Percentiles rank a stretch among this genome's conserved stretches.
Conservation (phyloP, 768 basidiomycete genomes). For the Lactarius tabidus region DNA sequence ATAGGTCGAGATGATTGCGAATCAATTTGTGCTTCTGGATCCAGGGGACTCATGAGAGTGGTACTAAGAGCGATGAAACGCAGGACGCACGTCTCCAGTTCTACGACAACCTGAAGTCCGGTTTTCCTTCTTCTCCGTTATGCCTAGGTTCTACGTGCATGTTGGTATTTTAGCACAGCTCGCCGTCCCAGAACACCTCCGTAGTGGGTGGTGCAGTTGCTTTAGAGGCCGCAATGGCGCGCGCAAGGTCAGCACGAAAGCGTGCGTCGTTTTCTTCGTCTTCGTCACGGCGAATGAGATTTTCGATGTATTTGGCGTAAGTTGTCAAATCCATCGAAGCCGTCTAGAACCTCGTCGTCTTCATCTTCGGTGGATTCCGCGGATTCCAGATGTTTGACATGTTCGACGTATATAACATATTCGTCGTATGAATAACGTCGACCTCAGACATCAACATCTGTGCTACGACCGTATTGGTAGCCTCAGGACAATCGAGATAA, state of each 20-base stretch:
- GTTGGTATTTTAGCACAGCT: conserved; percentile 72
- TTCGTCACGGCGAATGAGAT: no score
- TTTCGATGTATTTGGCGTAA: no score
- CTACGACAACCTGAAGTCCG: conserved; percentile 66
- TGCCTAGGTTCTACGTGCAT: conserved; percentile 51
- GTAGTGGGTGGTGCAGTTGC: conserved; percentile 18
- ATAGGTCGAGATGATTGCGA: conserved; percentile 77
- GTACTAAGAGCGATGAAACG: conserved; percentile 3
- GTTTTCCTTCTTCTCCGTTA: conserved; percentile 43
- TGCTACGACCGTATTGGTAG: background rate
- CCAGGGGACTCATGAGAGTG: conserved; percentile 13
- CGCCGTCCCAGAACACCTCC: conserved; percentile 65
- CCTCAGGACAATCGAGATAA: background rate
- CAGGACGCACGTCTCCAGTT: conserved; percentile 58
- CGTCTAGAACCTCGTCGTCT: no score
- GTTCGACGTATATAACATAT: no score
- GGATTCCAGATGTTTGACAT: no score
- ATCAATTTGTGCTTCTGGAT: conserved; percentile 61
- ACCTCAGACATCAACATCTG: conserved; percentile 11
- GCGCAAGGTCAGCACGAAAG: conserved; percentile 45
- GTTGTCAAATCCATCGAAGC: no score
- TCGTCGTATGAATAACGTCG: background rate
- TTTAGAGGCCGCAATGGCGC: conserved; percentile 49
- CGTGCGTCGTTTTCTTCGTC: conserved; percentile 40
- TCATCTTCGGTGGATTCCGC: no score